Percentiles rank a stretch among this genome's conserved stretches.
These are phyloP conservation scores for Saprolegnia diclina DNA, from an alignment of 352 stramenopile species.

Conservation along the genomic window DNA sequence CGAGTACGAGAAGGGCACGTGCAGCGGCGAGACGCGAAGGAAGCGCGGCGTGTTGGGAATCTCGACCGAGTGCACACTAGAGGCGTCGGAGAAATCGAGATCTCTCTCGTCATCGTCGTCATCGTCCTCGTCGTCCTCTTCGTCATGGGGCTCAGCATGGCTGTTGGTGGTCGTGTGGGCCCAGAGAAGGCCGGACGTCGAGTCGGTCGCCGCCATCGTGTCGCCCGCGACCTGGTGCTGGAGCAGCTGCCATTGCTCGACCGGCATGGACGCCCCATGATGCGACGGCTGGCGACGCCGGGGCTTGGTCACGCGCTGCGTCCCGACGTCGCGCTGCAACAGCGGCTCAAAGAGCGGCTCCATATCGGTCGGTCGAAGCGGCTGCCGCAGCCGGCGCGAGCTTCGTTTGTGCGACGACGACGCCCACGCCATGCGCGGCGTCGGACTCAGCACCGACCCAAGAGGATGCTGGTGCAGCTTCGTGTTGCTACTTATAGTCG, in stretches of 20 bases:
- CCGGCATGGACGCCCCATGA: neutral
- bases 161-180: neutral
- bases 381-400: neutral
- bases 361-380: slow-evolving; percentile 32
- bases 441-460: neutral
- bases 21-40: slow-evolving; percentile 56
- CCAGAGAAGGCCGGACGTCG: neutral
- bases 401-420: slow-evolving; percentile 1
- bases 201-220: neutral
- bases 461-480: neutral
- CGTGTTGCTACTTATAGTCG: slow-evolving; percentile 30
- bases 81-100: slow-evolving; percentile 1
- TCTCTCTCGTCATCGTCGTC: slow-evolving; percentile 29
- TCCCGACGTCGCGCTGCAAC: slow-evolving; percentile 56
- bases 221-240: slow-evolving; percentile 12
- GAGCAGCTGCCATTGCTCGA: neutral
- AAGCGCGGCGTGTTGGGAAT: slow-evolving; percentile 77
- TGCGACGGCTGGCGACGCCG: neutral
- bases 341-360: slow-evolving; percentile 75
- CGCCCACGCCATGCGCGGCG: slow-evolving; percentile 14
- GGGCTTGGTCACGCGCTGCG: slow-evolving; percentile 40
- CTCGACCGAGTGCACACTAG: slow-evolving; percentile 49
- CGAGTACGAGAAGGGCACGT: slow-evolving; percentile 75
- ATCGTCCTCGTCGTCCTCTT: slow-evolving; percentile 31
- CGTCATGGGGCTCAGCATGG: neutral